Evolutionary conservation across 805 yeast genomes (phyloP), one percentile per base, ranked within the genome.

Genomic region (Komagataella populi): DNA sequence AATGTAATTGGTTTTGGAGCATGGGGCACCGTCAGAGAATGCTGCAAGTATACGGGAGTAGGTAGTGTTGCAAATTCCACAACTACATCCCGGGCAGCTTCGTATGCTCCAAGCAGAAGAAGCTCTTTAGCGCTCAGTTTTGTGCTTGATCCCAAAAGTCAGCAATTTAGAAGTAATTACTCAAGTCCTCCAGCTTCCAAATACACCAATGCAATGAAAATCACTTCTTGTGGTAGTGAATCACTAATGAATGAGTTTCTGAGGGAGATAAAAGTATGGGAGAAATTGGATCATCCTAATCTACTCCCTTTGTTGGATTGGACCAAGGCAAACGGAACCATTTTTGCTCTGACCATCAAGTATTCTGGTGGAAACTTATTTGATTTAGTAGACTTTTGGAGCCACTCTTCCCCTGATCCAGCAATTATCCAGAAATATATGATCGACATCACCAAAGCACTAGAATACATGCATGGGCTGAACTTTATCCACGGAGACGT

Each of bases 1-100:
- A 80, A 80, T 57, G 75, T 83, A 8, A 82, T 88, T 55, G 96
- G 96, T 1, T 79, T 78, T 61, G 96, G 97, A 12, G 95, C 96
- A 0, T 90, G 93, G 84, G 95, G 96, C 8, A 75, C 83, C 24
- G 83, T 89, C 8, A 70, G 95, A 53, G 91, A 85, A 61, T 85
- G 91, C 55, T 63, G 60, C 14, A 30, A 30, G 39, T 30, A 30
- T 30, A 30, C 39, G 8, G 39, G 39, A 30, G 39, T 30, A 4
- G 39, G 14, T 2, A 30, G 12, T n/a, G 5, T 30, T 30, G 39
- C 39, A 12, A 14, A 30, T 30, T 30, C 39, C 39, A 30, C 39
- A 14, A 30, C 10, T 30, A 30, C 39, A 30, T 48, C 50, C 6
- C 22, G 49, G 23, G 20, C 39, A 6, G 45, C 20, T 10, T 49